Percentiles rank a stretch among this genome's conserved stretches.
Conservation (phyloP, 2,329 filamentous ascomycete genomes). For the Colletotrichum ledebouriae region DNA sequence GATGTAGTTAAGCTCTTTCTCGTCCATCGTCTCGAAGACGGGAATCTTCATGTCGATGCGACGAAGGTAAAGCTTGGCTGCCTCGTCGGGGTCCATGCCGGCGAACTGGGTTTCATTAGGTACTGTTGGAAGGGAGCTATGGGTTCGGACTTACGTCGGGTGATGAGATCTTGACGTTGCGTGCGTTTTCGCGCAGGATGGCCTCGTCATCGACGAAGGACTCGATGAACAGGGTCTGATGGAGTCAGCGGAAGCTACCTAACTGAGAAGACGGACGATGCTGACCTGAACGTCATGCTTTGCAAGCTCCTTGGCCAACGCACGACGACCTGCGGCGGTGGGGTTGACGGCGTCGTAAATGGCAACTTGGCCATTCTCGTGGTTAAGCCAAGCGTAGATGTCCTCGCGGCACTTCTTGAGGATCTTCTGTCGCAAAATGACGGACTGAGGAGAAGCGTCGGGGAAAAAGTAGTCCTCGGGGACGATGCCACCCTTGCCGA, state of each 20-base stretch:
- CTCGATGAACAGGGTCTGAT: conserved; percentile 95
- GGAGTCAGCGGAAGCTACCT: not conserved
- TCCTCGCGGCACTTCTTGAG: conserved; percentile 97
- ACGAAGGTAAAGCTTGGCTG: conserved; percentile 89
- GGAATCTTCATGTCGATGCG: conserved; percentile 94
- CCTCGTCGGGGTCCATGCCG: conserved; percentile 92
- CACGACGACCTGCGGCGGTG: conserved; percentile 82
- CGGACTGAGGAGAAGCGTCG: conserved; percentile 90
- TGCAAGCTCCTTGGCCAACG: conserved; percentile 94
- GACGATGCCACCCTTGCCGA: conserved; percentile 85
- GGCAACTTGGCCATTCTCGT: conserved; percentile 97
- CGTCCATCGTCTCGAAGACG: conserved; percentile 96
- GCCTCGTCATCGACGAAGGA: conserved; percentile 93
- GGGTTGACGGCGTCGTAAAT: conserved; percentile 99
- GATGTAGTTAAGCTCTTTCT: conserved; percentile 94
- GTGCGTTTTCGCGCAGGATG: conserved; percentile 96
- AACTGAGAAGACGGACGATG: not conserved
- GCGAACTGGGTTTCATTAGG: conserved; percentile 72
- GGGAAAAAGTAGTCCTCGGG: conserved; percentile 99
- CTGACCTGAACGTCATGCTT: conserved; percentile 92
- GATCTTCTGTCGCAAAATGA: conserved; percentile 96
- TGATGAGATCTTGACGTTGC: conserved; percentile 97
- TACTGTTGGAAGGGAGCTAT: conserved; percentile 6
- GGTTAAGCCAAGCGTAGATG: conserved; percentile 95
- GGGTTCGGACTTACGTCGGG: conserved; percentile 78